Conservation (phyloP, 495 filamentous ascomycete genomes). For the Aspergillus biplanus region DNA sequence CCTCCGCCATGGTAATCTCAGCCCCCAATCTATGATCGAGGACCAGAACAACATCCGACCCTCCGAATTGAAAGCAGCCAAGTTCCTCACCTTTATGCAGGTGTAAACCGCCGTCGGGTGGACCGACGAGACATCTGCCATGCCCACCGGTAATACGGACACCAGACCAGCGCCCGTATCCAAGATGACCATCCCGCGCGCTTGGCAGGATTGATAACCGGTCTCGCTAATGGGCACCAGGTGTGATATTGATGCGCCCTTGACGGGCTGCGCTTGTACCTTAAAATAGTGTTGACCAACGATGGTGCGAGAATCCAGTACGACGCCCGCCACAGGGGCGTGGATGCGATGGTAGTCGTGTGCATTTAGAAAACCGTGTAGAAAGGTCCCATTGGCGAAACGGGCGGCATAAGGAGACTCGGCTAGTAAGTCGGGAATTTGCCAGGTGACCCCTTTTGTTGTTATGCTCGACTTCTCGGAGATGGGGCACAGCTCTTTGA, state of each 20-base stretch:
- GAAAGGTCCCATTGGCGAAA: constrained; percentile 2
- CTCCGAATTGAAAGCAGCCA: constrained; percentile 48
- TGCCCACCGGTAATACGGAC: constrained; percentile 45
- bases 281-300: constrained; percentile 2
- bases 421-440: neutral
- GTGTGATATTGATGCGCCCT: neutral
- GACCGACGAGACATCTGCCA: constrained; percentile 47
- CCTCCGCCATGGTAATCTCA: neutral
- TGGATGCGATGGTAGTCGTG: constrained; percentile 16
- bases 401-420: neutral
- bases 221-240: neutral
- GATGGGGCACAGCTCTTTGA: neutral
- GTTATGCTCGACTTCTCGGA: neutral
- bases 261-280: neutral
- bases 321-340: neutral
- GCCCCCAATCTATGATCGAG: constrained; percentile 25
- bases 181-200: constrained; percentile 3
- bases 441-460: constrained; percentile 10
- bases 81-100: constrained; percentile 44
- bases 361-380: constrained; percentile 12
- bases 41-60: constrained; percentile 42
- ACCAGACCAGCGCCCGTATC: constrained; percentile 29
- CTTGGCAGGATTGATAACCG: constrained; percentile 12
- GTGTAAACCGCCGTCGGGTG: constrained; percentile 30
- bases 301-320: constrained; percentile 3